A percentile compares a stretch with the other conserved stretches of the same genome.
Evolutionary conservation across 176 grass and related monocot genomes (phyloP).

Genomic region (Alloteropsis semialata): DNA sequence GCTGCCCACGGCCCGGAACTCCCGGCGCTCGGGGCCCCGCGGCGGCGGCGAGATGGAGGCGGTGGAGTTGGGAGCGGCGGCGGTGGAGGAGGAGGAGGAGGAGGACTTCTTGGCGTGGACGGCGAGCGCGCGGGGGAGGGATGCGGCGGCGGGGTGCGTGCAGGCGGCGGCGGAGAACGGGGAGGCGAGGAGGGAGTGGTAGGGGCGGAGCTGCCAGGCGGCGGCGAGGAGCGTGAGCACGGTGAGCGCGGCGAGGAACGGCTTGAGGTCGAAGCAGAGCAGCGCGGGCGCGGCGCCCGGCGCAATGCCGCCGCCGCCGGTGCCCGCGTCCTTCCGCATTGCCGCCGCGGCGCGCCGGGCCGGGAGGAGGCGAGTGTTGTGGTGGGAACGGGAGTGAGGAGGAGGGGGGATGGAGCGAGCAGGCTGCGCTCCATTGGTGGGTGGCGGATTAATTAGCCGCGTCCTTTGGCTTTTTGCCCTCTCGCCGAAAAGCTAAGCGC

Average conservation of each 20-base stretch:
- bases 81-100: not conserved
- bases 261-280: slow-evolving; percentile 70
- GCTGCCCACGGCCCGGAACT: slow-evolving; percentile 69
- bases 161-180: slow-evolving; percentile 43
- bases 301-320: slow-evolving; percentile 28
- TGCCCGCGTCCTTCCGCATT: slow-evolving; percentile 37
- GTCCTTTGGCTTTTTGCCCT: not conserved
- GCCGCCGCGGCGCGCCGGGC: not conserved
- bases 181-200: slow-evolving; percentile 52
- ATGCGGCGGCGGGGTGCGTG: not conserved
- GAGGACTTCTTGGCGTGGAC: not conserved
- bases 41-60: not conserved
- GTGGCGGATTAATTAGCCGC: not conserved
- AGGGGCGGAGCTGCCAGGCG: slow-evolving; percentile 75
- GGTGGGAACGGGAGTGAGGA: not conserved
- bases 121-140: slow-evolving; percentile 24
- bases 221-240: slow-evolving; percentile 68
- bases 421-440: not conserved
- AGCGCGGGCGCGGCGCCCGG: slow-evolving; percentile 7
- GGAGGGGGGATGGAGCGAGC: slow-evolving; percentile 17
- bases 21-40: slow-evolving; percentile 44
- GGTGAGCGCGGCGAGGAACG: slow-evolving; percentile 71
- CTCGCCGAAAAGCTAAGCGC: not conserved
- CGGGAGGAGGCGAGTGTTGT: not conserved
- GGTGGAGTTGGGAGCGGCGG: not conserved